phyloP scores from a whole-genome alignment of 2,329 filamentous ascomycete species.

The Raffaelea ambrosiae region DNA sequence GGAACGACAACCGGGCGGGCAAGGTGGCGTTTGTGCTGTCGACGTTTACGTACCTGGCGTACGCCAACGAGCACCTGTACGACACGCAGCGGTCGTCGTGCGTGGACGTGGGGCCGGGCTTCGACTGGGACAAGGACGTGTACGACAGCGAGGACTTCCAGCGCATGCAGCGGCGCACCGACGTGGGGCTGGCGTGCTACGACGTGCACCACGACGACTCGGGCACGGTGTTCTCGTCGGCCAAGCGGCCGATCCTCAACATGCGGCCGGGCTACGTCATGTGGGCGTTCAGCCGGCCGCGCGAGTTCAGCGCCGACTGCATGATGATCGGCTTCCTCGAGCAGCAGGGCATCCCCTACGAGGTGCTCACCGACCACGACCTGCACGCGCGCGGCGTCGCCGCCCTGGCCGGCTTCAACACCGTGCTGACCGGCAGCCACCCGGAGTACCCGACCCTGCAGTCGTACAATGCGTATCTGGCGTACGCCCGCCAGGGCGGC shows the following conservation, averaged over 20 bases:
- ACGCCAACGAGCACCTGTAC: conserved; percentile 9
- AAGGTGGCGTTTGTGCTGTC: conserved; percentile 4
- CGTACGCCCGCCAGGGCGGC: conserved; percentile 19
- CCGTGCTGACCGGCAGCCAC: conserved; percentile 22
- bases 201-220: conserved; percentile 28
- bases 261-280: conserved; percentile 25
- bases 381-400: conserved; percentile 17
- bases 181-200: conserved; percentile 29
- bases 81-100: neutral
- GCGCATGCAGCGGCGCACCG: conserved; percentile 8
- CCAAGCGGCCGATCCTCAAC: conserved; percentile 27
- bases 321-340: conserved; percentile 26
- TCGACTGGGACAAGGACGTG: neutral
- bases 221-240: conserved; percentile 20
- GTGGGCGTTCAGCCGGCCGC: conserved; percentile 25
- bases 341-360: conserved; percentile 19
- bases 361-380: conserved; percentile 28
- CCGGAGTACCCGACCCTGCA: conserved; percentile 24
- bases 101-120: neutral
- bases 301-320: conserved; percentile 26
- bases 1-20: neutral
- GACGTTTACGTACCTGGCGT: conserved; percentile 7
- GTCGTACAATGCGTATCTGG: conserved; percentile 19
- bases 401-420: conserved; percentile 14
- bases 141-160: neutral